These are phyloP conservation scores for Rugonectria rugulosa DNA, from an alignment of 2,329 filamentous ascomycete species.

Conservation along the genomic window DNA sequence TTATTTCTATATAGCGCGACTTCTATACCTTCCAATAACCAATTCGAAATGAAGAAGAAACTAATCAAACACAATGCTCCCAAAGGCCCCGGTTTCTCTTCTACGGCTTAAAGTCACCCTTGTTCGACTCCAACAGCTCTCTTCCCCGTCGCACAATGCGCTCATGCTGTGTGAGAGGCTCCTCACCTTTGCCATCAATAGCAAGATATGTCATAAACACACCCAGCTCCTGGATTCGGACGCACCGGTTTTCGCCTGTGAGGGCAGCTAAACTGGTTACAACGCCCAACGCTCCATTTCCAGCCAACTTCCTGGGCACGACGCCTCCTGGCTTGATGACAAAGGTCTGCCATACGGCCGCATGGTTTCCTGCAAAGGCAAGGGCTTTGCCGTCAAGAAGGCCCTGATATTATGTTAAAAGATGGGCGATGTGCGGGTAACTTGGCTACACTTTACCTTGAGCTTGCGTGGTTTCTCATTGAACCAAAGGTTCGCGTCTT, in stretches of 20 bases:
- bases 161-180: conserved; percentile 16
- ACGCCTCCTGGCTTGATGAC: conserved; percentile 30
- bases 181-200: conserved; percentile 21
- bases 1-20: too few species aligned
- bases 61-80: too few species aligned
- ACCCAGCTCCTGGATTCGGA: conserved; percentile 25
- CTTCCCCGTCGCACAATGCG: conserved; percentile 22
- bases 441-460: conserved; percentile 17
- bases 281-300: not conserved
- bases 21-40: too few species aligned
- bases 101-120: too few species aligned
- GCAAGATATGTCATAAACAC: conserved; percentile 31
- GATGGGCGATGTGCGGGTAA: accelerated
- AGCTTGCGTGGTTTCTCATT: conserved; percentile 29
- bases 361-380: conserved; percentile 17
- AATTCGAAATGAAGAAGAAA: too few species aligned
- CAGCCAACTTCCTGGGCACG: not conserved
- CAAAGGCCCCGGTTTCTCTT: too few species aligned
- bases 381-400: conserved; percentile 25
- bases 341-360: conserved; percentile 24
- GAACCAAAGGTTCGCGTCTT: conserved; percentile 40
- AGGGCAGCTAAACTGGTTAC: not conserved
- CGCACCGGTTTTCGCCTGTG: conserved; percentile 29
- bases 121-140: conserved; percentile 19
- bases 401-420: conserved; percentile 18